Percentiles rank a stretch among this genome's conserved stretches.
Conservation (phyloP, 306 rosid genomes). For the Prunus mume region DNA sequence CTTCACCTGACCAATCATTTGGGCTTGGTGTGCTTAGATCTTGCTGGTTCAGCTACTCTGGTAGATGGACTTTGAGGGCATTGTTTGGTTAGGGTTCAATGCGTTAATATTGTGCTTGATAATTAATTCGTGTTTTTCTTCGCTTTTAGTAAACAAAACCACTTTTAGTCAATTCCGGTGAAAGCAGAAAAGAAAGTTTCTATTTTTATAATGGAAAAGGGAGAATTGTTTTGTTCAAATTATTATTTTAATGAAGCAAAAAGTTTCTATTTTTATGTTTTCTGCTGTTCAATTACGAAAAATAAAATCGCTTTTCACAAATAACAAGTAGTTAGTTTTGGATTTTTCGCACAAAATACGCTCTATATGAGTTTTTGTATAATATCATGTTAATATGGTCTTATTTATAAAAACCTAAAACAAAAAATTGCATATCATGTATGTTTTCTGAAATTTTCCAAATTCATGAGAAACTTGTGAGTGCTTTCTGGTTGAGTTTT, state of each 20-base stretch:
- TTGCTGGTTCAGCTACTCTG: constrained; percentile 1
- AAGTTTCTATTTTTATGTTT: too few relatives aligned
- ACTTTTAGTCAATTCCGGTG: neutral
- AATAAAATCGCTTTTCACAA: too few relatives aligned
- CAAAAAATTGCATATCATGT: too few relatives aligned
- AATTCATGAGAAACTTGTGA: neutral
- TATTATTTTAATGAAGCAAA: too few relatives aligned
- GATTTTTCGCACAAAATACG: rapidly evolving
- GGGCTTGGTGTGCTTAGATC: neutral
- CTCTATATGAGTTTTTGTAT: too few relatives aligned
- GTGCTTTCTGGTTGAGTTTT: neutral
- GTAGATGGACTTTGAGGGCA: neutral
- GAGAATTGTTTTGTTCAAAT: too few relatives aligned
- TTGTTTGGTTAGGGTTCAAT: constrained; percentile 17
- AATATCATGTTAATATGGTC: too few relatives aligned
- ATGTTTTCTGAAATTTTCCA: too few relatives aligned
- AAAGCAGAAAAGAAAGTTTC: neutral
- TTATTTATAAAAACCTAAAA: too few relatives aligned
- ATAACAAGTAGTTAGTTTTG: too few relatives aligned
- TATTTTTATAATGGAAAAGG: neutral
- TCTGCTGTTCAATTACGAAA: too few relatives aligned
- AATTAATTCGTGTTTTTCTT: neutral
- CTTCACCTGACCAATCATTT: neutral
- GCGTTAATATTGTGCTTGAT: neutral
- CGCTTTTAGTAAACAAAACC: neutral